These are phyloP conservation scores for Salmacisia buchloeana DNA, from an alignment of 1,284 basidiomycete species.

Conservation along the genomic window DNA sequence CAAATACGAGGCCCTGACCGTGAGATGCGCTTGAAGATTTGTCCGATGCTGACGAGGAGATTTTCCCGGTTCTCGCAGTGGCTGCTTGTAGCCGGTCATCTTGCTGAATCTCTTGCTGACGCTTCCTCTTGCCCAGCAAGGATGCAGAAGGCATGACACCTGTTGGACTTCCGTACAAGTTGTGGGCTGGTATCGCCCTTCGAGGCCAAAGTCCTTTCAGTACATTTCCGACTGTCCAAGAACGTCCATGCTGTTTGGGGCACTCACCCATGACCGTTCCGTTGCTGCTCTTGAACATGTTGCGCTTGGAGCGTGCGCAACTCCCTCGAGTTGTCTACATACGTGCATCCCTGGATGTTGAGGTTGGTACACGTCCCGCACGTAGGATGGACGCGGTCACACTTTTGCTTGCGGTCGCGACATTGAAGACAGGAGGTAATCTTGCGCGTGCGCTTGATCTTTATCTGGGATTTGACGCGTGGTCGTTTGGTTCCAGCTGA, in stretches of 20 bases:
- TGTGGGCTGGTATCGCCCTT: not conserved
- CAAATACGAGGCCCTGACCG: not conserved
- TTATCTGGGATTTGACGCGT: constrained; percentile 31
- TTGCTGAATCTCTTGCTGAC: constrained; percentile 14
- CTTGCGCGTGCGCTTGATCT: constrained; percentile 32
- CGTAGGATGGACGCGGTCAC: constrained; percentile 38
- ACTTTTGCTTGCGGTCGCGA: constrained; percentile 41
- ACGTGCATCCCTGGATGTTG: constrained; percentile 30
- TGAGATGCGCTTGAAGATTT: constrained; percentile 14
- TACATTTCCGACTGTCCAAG: not conserved
- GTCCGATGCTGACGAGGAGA: constrained; percentile 9
- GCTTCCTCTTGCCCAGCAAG: constrained; percentile 26
- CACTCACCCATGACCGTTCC: not conserved
- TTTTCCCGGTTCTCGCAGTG: not conserved
- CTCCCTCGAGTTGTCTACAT: constrained; percentile 27
- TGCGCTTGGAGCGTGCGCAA: not conserved
- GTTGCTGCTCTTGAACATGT: not conserved
- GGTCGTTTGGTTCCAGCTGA: not conserved
- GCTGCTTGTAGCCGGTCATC: not conserved
- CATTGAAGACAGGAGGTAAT: constrained; percentile 40
- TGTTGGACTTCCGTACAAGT: not conserved
- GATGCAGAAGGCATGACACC: constrained; percentile 13
- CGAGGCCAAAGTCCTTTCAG: not conserved
- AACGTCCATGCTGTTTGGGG: not conserved
- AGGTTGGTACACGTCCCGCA: constrained; percentile 36